Conservation (phyloP, 208 protist species). For the Wallacemonas sp. region DNA sequence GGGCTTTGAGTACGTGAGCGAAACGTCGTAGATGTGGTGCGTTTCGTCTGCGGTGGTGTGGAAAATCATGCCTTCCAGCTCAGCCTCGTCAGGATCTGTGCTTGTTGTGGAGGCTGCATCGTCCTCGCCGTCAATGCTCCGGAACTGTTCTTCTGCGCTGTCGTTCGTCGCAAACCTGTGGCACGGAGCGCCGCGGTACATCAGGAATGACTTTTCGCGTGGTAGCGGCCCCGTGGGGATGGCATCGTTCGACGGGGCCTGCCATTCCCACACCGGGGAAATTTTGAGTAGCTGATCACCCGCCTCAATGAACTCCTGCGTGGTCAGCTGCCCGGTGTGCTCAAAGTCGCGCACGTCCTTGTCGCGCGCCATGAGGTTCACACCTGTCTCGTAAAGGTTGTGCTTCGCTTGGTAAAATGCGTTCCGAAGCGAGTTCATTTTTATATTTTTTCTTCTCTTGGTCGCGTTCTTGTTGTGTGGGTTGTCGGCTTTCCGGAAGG, state of each 20-base stretch:
- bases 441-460: background rate
- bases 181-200: conserved; percentile 39
- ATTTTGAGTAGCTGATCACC: conserved; percentile 85
- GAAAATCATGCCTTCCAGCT: background rate
- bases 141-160: conserved; percentile 5
- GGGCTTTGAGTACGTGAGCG: conserved; percentile 94
- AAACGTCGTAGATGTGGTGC: conserved; percentile 90
- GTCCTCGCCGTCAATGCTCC: background rate
- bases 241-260: conserved; percentile 33
- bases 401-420: conserved; percentile 3
- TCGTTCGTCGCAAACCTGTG: conserved; percentile 3
- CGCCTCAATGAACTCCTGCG: conserved; percentile 81
- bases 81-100: background rate
- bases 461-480: conserved; percentile 3
- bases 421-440: conserved; percentile 4
- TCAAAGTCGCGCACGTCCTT: conserved; percentile 16
- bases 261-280: conserved; percentile 92
- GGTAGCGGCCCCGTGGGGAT: conserved; percentile 68
- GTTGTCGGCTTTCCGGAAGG: too few relatives aligned
- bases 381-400: background rate
- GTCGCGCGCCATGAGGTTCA: conserved; percentile 2
- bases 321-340: conserved; percentile 30
- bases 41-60: conserved; percentile 1
- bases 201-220: conserved; percentile 89
- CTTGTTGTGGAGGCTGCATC: background rate